Conservation (phyloP, 2,329 filamentous ascomycete species). For the Diplodia intermedia region DNA sequence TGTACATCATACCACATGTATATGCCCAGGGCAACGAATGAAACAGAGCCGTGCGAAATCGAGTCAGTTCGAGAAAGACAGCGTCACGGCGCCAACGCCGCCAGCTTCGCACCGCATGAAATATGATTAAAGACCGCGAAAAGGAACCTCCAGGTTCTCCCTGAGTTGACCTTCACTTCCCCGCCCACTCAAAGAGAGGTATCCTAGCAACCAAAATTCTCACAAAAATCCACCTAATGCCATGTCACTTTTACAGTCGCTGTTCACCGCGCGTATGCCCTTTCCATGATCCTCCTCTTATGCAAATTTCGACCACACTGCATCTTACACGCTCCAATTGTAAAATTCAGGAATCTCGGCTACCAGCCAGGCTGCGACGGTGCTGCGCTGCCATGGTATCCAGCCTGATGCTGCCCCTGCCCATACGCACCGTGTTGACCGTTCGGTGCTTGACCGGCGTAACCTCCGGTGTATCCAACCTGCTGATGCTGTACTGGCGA, state of each 20-base stretch:
- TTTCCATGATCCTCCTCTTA: slow-evolving; percentile 8
- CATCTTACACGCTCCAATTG: slow-evolving; percentile 27
- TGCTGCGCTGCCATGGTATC: slow-evolving; percentile 18
- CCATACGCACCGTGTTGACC: slow-evolving; percentile 17
- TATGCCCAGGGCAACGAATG: too few relatives aligned
- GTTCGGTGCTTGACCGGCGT: neutral
- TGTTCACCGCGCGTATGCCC: neutral
- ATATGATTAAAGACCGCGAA: neutral
- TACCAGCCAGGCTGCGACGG: slow-evolving; percentile 27
- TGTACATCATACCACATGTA: too few relatives aligned
- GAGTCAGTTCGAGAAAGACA: neutral
- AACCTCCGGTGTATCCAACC: slow-evolving; percentile 2
- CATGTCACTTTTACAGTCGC: slow-evolving; percentile 11
- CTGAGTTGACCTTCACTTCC: neutral
- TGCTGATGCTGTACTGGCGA: slow-evolving; percentile 22
- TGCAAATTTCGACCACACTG: slow-evolving; percentile 17
- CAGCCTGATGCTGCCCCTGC: slow-evolving; percentile 10
- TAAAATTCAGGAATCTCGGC: neutral
- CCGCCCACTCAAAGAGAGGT: slow-evolving; percentile 2
- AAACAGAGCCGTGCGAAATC: neutral
- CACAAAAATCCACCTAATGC: slow-evolving; percentile 7
- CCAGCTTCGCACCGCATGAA: neutral
- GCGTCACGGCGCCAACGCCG: neutral
- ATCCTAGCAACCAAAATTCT: slow-evolving; percentile 13
- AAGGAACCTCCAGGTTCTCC: neutral